A percentile compares a stretch with the other conserved stretches of the same genome.
These are phyloP conservation scores for Globisporangium megalacanthum DNA, from an alignment of 352 stramenopile species.

Conservation along the genomic window DNA sequence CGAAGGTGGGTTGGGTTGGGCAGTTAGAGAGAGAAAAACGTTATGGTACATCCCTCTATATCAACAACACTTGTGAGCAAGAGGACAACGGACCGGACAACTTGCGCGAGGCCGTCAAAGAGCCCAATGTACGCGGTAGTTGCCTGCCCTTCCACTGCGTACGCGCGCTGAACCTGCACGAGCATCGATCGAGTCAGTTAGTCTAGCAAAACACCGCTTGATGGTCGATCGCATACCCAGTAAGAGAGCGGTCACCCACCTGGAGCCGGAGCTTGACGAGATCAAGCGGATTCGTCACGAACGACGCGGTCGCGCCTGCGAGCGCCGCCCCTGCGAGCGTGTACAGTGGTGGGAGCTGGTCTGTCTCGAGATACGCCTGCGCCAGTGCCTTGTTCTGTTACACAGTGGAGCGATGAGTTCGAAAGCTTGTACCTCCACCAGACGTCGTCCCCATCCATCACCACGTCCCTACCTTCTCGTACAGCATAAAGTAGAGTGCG, in stretches of 20 bases:
- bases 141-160: slow-evolving; percentile 23
- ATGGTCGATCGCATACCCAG: no score
- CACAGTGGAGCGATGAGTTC: slow-evolving; percentile 1
- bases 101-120: slow-evolving; percentile 84
- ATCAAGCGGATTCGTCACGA: slow-evolving; percentile 96
- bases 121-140: slow-evolving; percentile 52
- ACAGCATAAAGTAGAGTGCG: slow-evolving; percentile 97
- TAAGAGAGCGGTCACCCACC: slow-evolving; percentile 30
- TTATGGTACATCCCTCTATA: neutral
- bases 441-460: neutral
- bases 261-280: slow-evolving; percentile 96
- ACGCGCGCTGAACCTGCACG: slow-evolving; percentile 42
- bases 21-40: slow-evolving; percentile 1
- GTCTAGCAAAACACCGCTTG: neutral
- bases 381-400: slow-evolving; percentile 48
- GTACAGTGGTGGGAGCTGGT: slow-evolving; percentile 54
- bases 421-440: neutral
- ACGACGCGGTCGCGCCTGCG: slow-evolving; percentile 90
- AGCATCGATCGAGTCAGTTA: slow-evolving; percentile 6
- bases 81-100: slow-evolving; percentile 46
- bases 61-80: neutral
- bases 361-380: slow-evolving; percentile 29
- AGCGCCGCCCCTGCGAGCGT: slow-evolving; percentile 63
- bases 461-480: slow-evolving; percentile 70
- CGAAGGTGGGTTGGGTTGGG: neutral